phyloP scores from a whole-genome alignment of 495 filamentous ascomycete species.

The Astrocystis sublimbata region DNA sequence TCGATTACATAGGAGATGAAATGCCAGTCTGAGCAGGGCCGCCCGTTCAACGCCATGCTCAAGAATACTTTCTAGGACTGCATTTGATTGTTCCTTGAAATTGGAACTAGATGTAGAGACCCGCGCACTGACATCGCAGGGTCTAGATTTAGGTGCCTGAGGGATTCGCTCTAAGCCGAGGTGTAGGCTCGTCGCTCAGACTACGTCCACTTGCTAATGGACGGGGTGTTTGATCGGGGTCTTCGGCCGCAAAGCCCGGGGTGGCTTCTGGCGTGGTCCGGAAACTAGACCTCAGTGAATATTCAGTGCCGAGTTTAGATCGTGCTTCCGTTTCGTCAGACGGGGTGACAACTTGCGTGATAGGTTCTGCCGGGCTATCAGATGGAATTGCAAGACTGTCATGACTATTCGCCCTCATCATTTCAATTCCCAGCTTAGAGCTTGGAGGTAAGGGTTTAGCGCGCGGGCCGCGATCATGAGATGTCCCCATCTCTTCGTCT shows the following conservation, averaged over 20 bases:
- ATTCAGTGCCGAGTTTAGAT: conserved; percentile 17
- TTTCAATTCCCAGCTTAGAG: conserved; percentile 87
- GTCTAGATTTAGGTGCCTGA: conserved; percentile 11
- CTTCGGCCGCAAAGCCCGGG: conserved; percentile 8
- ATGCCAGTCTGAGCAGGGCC: conserved; percentile 25
- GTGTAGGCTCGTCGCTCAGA: conserved; percentile 24
- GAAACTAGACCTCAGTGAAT: conserved; percentile 7
- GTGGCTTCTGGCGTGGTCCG: conserved; percentile 26
- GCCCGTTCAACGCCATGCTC: conserved; percentile 33
- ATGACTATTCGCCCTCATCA: conserved; percentile 93
- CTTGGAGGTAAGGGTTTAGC: conserved; percentile 48
- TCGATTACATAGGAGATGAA: conserved; percentile 28
- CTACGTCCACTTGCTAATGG: conserved; percentile 10
- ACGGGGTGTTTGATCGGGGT: conserved; percentile 27
- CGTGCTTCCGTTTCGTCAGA: conserved; percentile 30
- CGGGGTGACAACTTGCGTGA: conserved; percentile 45
- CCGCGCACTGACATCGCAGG: neutral
- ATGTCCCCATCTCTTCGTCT: conserved; percentile 79
- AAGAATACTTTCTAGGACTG: conserved; percentile 15
- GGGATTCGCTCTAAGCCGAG: conserved; percentile 20
- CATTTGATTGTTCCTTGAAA: neutral
- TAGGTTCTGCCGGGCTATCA: conserved; percentile 41
- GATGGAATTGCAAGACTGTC: conserved; percentile 68
- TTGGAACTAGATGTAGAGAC: neutral
- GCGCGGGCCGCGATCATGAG: conserved; percentile 52